phyloP scores from a whole-genome alignment of 768 basidiomycete genomes.

The Naganishia vaughanmartiniae region DNA sequence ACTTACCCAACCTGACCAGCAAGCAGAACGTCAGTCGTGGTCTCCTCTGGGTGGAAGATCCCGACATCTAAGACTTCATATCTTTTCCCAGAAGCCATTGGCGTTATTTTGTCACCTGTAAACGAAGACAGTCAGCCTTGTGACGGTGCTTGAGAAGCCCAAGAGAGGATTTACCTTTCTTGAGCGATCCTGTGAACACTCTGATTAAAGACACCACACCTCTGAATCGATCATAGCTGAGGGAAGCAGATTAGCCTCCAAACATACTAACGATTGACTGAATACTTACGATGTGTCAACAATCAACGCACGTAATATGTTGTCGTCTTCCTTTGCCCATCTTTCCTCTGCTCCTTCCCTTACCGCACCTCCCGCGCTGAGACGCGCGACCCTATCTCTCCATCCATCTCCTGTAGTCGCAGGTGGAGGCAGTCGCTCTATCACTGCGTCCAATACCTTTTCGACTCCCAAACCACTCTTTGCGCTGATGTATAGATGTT shows the following conservation, averaged over 20 bases:
- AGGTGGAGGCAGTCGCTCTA: constrained; percentile 82
- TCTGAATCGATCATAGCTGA: constrained; percentile 87
- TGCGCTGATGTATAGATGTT: constrained; percentile 79
- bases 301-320: constrained; percentile 69
- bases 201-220: constrained; percentile 91
- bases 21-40: constrained; percentile 58
- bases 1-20: constrained; percentile 51
- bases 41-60: constrained; percentile 83
- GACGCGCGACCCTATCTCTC: constrained; percentile 62
- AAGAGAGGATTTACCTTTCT: constrained; percentile 63
- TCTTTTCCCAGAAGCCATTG: constrained; percentile 76
- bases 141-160: neutral
- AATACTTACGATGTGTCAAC: constrained; percentile 82
- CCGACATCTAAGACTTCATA: constrained; percentile 88
- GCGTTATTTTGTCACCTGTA: constrained; percentile 83
- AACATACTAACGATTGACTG: neutral
- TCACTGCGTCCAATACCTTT: constrained; percentile 70
- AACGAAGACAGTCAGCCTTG: neutral
- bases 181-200: constrained; percentile 72
- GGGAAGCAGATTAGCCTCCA: neutral
- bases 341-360: constrained; percentile 60
- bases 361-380: constrained; percentile 71
- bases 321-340: constrained; percentile 29
- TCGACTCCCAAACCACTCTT: constrained; percentile 87
- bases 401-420: constrained; percentile 52